These are phyloP conservation scores for Cercospora nicotianae DNA, from an alignment of 2,329 filamentous ascomycete genomes.

Conservation along the genomic window DNA sequence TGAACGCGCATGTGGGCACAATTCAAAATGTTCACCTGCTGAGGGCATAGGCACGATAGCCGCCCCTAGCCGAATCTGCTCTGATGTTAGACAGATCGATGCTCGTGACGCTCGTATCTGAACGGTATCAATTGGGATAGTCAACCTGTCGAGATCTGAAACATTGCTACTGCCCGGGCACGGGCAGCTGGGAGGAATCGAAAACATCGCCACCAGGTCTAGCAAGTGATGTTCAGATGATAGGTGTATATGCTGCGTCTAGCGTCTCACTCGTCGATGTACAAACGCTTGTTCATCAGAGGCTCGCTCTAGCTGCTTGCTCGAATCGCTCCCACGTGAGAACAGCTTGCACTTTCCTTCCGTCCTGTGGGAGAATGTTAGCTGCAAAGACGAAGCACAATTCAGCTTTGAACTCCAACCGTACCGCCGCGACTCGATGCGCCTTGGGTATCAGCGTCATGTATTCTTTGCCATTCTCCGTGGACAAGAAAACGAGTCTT, in stretches of 20 bases:
- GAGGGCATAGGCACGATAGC: too few relatives aligned
- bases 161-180: not conserved
- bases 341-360: conserved; percentile 25
- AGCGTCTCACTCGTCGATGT: not conserved
- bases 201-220: not conserved
- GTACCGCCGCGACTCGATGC: conserved; percentile 22
- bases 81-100: too few relatives aligned
- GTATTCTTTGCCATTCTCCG: conserved; percentile 28
- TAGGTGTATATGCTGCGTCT: not conserved
- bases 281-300: not conserved
- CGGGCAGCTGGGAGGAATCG: not conserved
- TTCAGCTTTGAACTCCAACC: conserved; percentile 13
- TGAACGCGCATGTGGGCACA: too few relatives aligned
- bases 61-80: too few relatives aligned
- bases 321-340: conserved; percentile 35
- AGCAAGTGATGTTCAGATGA: not conserved
- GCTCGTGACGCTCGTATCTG: not conserved
- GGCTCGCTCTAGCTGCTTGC: conserved; percentile 3
- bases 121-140: not conserved
- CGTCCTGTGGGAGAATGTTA: conserved; percentile 22
- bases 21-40: too few relatives aligned
- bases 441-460: conserved; percentile 30
- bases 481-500: conserved; percentile 23
- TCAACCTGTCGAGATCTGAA: not conserved
- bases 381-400: not conserved